A percentile compares a stretch with the other conserved stretches of the same genome.
These are phyloP conservation scores for Elaeis guineensis DNA, from an alignment of 176 grass and related monocot species.

Conservation along the genomic window DNA sequence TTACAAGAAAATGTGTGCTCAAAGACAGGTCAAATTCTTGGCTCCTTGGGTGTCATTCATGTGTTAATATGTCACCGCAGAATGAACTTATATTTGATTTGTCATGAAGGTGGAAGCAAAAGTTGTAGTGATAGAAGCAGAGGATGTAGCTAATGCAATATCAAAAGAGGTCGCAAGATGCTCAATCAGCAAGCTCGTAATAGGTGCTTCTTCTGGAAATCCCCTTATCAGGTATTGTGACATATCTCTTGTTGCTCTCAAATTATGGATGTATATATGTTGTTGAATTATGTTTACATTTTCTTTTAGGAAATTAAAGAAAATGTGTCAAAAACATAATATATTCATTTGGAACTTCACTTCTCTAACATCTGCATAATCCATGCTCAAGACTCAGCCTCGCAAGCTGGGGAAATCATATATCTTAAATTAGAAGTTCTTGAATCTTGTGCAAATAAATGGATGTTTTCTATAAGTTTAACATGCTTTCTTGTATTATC, in stretches of 20 bases:
- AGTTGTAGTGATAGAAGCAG: slow-evolving; percentile 40
- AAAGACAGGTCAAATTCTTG: slow-evolving; percentile 17
- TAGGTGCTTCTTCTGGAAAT: slow-evolving; percentile 39
- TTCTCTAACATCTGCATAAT: no score
- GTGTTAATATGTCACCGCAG: neutral
- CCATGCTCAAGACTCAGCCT: no score
- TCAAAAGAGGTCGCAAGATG: slow-evolving; percentile 28
- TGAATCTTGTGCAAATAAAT: no score
- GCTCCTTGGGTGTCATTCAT: neutral
- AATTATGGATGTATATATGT: neutral
- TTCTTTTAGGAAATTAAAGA: no score
- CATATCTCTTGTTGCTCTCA: neutral
- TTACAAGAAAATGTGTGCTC: slow-evolving; percentile 39
- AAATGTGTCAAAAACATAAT: no score
- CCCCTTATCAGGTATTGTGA: slow-evolving; percentile 31
- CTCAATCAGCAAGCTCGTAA: slow-evolving; percentile 37
- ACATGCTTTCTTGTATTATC: no score
- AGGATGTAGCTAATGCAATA: slow-evolving; percentile 40
- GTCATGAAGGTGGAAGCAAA: slow-evolving; percentile 35
- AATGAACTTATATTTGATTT: neutral
- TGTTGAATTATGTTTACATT: neutral
- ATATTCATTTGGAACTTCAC: no score
- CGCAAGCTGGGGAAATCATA: no score
- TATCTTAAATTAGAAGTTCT: no score
- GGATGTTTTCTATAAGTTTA: no score